Percentiles rank a stretch among this genome's conserved stretches.
Evolutionary conservation across 768 basidiomycete genomes (phyloP).

Genomic region (Lentinula aciculospora): DNA sequence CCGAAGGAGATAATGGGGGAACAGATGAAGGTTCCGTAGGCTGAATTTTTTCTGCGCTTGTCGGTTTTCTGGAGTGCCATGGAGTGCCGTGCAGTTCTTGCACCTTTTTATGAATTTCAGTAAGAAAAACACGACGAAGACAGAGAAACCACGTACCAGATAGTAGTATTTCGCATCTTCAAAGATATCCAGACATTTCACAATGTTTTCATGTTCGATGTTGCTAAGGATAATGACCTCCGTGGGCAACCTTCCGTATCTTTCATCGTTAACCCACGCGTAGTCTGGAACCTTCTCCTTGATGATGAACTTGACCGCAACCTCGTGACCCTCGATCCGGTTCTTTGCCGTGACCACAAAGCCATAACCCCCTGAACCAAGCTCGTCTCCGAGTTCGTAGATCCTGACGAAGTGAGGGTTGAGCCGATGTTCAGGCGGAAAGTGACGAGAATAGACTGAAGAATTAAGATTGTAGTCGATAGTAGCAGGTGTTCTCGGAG

Average conservation of each 20-base stretch:
- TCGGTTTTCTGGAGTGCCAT: constrained; percentile 45
- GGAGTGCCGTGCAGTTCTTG: constrained; percentile 93
- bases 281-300: constrained; percentile 62
- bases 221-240: constrained; percentile 76
- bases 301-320: constrained; percentile 94
- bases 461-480: constrained; percentile 15
- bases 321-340: constrained; percentile 54
- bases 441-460: constrained; percentile 39
- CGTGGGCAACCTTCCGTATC: constrained; percentile 62
- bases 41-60: constrained; percentile 15
- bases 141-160: constrained; percentile 47
- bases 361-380: constrained; percentile 91
- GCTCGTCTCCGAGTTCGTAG: constrained; percentile 66
- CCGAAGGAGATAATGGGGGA: constrained; percentile 54
- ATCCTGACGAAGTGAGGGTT: constrained; percentile 50
- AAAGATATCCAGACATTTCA: constrained; percentile 78
- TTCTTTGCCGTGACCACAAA: constrained; percentile 88
- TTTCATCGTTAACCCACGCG: constrained; percentile 60
- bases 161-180: constrained; percentile 86
- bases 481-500: background rate
- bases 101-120: constrained; percentile 41
- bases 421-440: constrained; percentile 57
- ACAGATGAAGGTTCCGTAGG: constrained; percentile 29
- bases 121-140: background rate
- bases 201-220: constrained; percentile 75